Conservation (phyloP, 1,139 yeast genomes). For the Geotrichum siamense region DNA sequence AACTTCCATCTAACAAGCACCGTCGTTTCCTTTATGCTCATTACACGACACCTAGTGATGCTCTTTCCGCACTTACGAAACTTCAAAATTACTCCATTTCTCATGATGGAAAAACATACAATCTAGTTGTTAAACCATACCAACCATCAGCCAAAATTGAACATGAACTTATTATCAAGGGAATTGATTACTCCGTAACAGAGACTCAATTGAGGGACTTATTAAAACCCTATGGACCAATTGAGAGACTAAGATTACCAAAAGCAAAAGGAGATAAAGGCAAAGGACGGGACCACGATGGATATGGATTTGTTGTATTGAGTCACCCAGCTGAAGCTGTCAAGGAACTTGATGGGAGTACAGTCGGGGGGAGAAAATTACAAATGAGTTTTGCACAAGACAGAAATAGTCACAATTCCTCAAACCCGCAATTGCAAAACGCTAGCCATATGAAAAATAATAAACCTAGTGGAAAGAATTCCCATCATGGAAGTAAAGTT, state of each 20-base stretch:
- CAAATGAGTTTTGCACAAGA: conserved; percentile 21
- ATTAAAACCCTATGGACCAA: conserved; percentile 41
- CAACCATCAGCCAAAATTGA: conserved; percentile 48
- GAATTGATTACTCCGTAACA: conserved; percentile 42
- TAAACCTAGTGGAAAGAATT: conserved; percentile 3
- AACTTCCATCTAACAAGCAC: conserved; percentile 60
- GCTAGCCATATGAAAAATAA: neutral
- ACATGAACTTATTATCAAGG: conserved; percentile 46
- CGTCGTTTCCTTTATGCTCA: conserved; percentile 78
- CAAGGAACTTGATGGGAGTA: conserved; percentile 20
- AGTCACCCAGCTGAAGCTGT: conserved; percentile 29
- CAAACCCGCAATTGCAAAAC: conserved; percentile 9
- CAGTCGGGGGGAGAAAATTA: conserved; percentile 22
- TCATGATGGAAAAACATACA: conserved; percentile 26
- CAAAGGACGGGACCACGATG: conserved; percentile 29
- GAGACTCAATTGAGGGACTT: conserved; percentile 26
- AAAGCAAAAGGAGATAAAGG: conserved; percentile 20
- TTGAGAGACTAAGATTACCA: conserved; percentile 38
- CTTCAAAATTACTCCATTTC: conserved; percentile 40
- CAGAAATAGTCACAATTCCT: conserved; percentile 10
- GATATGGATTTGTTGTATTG: conserved; percentile 34
- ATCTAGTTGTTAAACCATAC: conserved; percentile 52
- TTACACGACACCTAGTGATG: conserved; percentile 41
- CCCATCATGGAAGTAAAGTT: no score
- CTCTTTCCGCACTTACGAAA: conserved; percentile 41